Percentiles rank a stretch among this genome's conserved stretches.
Conservation (phyloP, 495 filamentous ascomycete species). For the Aspergillus taichungensis region DNA sequence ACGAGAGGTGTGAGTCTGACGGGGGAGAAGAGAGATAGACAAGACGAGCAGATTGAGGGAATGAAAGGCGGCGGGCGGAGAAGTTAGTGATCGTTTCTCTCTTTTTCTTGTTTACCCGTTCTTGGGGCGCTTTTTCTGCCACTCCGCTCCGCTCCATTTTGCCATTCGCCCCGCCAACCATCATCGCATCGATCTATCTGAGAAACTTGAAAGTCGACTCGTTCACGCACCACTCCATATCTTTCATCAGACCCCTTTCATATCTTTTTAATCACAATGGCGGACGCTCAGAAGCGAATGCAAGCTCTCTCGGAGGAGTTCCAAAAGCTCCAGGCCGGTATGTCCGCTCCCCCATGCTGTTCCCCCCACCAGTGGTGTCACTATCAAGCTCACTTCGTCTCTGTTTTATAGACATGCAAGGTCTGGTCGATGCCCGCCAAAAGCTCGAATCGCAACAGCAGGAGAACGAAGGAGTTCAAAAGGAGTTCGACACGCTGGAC, state of each 20-base stretch:
- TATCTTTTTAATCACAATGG: constrained; percentile 26
- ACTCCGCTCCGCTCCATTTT: constrained; percentile 7
- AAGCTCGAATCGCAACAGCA: constrained; percentile 89
- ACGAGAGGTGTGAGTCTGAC: no score
- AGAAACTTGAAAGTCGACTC: background rate
- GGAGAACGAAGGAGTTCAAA: constrained; percentile 83
- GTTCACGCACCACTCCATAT: constrained; percentile 12
- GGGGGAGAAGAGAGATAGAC: background rate
- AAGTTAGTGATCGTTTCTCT: no score
- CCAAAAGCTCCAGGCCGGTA: constrained; percentile 76
- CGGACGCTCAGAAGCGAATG: constrained; percentile 53
- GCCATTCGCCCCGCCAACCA: constrained; percentile 10
- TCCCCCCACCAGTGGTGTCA: background rate
- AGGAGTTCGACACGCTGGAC: constrained; percentile 75
- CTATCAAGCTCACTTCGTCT: constrained; percentile 7
- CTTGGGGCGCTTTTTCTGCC: constrained; percentile 8
- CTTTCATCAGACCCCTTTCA: constrained; percentile 14
- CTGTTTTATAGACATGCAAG: constrained; percentile 57
- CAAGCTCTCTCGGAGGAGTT: constrained; percentile 83
- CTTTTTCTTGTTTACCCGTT: constrained; percentile 2
- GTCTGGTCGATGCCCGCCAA: constrained; percentile 69
- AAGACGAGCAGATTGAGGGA: background rate
- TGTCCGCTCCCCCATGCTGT: background rate
- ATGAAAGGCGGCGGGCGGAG: background rate
- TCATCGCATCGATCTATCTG: background rate